Conservation (phyloP, 345 rosid species). For the Turnera subulata region DNA sequence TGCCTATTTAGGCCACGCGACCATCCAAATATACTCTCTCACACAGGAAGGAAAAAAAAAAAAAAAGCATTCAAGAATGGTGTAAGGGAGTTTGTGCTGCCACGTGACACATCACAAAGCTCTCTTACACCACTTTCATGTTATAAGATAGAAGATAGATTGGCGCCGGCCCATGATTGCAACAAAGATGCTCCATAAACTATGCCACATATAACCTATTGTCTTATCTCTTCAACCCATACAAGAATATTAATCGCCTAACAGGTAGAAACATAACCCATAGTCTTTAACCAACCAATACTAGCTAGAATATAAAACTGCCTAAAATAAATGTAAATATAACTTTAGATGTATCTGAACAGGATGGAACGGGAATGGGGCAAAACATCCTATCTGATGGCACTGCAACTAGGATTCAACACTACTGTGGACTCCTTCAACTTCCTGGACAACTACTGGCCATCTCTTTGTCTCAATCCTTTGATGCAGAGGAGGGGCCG, state of each 20-base stretch:
- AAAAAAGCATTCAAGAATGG: too few species aligned
- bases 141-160: too few species aligned
- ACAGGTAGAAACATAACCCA: not conserved
- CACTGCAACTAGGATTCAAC: slow-evolving; percentile 14
- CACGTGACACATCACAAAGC: too few species aligned
- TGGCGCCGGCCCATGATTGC: too few species aligned
- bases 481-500: slow-evolving; percentile 17
- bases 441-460: not conserved
- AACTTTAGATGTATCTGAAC: slow-evolving; percentile 17
- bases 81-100: too few species aligned
- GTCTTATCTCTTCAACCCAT: too few species aligned
- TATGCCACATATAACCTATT: slow-evolving; percentile 7
- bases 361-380: not conserved
- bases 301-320: slow-evolving; percentile 16
- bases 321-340: slow-evolving; percentile 22
- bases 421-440: slow-evolving; percentile 3
- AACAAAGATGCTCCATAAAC: slow-evolving; percentile 8
- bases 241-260: too few species aligned
- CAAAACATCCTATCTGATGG: slow-evolving; percentile 24
- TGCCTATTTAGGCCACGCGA: too few species aligned
- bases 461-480: slow-evolving; percentile 26
- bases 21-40: too few species aligned
- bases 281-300: slow-evolving; percentile 11
- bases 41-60: too few species aligned
- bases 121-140: too few species aligned